phyloP scores from a whole-genome alignment of 306 rosid species.

The Acmispon strigosus region DNA sequence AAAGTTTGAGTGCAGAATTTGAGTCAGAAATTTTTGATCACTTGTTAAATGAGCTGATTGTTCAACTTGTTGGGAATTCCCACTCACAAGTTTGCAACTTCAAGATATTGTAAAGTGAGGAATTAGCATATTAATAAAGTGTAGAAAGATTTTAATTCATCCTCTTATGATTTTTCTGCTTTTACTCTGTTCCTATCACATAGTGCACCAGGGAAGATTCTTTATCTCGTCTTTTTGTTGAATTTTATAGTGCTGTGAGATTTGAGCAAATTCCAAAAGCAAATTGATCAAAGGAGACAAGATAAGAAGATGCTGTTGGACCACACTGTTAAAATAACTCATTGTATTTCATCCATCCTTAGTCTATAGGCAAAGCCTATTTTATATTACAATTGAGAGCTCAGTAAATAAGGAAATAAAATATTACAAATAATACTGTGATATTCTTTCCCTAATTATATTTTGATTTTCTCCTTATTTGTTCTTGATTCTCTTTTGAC shows the following conservation, averaged over 20 bases:
- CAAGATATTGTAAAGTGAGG: neutral
- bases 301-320: too few species aligned
- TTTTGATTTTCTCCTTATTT: too few species aligned
- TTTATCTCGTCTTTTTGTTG: neutral
- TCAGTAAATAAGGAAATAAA: too few species aligned
- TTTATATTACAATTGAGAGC: too few species aligned
- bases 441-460: too few species aligned
- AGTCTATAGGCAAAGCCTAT: too few species aligned
- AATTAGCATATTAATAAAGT: slow-evolving; percentile 16
- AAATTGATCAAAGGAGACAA: too few species aligned
- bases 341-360: too few species aligned
- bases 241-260: neutral
- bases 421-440: too few species aligned
- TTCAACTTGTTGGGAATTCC: slow-evolving; percentile 24
- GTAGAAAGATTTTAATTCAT: neutral
- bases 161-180: neutral
- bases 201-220: neutral
- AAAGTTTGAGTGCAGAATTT: slow-evolving; percentile 38
- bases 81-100: slow-evolving; percentile 6
- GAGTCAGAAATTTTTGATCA: slow-evolving; percentile 44
- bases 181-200: neutral
- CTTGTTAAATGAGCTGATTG: slow-evolving; percentile 48
- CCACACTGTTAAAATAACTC: too few species aligned
- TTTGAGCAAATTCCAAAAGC: neutral
- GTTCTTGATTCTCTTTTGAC: too few species aligned